These are phyloP conservation scores for Paxillus involutus DNA, from an alignment of 768 basidiomycete species.

Conservation along the genomic window DNA sequence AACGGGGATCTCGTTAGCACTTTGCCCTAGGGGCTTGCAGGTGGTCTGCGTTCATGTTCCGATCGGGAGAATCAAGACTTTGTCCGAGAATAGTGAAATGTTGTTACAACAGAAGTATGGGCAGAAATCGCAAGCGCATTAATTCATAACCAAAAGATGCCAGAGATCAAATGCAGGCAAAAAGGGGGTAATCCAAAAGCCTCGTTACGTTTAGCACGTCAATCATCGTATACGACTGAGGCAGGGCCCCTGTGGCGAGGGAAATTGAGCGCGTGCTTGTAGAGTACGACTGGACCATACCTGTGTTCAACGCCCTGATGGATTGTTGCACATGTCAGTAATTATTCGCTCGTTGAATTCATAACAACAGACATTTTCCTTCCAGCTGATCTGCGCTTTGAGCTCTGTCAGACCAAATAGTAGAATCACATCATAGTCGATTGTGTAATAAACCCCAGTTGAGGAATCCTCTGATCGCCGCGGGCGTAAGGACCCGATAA, in stretches of 20 bases:
- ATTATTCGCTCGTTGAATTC: neutral
- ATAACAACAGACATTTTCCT: conserved; percentile 26
- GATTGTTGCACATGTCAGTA: neutral
- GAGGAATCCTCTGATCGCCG: neutral
- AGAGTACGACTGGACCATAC: neutral
- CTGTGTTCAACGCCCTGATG: neutral
- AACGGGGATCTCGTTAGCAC: neutral
- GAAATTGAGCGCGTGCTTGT: neutral
- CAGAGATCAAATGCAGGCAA: neutral
- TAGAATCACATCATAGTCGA: conserved; percentile 33
- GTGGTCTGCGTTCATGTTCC: neutral
- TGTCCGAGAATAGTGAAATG: neutral
- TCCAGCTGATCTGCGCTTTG: conserved; percentile 41
- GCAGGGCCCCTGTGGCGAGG: conserved; percentile 16
- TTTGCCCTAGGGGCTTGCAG: neutral
- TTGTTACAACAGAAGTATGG: neutral
- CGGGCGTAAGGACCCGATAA: neutral
- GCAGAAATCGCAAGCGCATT: too few species aligned
- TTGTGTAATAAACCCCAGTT: conserved; percentile 17
- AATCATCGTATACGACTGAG: conserved; percentile 20
- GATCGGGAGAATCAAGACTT: neutral
- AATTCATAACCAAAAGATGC: too few species aligned
- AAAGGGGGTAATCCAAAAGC: neutral
- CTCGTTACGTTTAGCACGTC: neutral
- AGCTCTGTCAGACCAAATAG: conserved; percentile 39